These are phyloP conservation scores for Alnus glutinosa DNA, from an alignment of 306 rosid species.

Conservation along the genomic window DNA sequence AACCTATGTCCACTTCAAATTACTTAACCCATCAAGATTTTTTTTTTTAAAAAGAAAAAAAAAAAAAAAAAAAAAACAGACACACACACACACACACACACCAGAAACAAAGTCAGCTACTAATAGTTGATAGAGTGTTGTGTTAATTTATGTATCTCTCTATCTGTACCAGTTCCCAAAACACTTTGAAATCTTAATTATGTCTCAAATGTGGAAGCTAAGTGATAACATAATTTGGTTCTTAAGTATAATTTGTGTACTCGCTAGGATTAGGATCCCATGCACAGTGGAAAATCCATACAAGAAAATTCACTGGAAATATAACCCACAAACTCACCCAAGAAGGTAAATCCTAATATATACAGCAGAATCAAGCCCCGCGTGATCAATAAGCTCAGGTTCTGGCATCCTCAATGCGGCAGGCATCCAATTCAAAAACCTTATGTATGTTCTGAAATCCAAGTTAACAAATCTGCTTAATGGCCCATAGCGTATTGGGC, in stretches of 20 bases:
- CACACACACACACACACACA: no score
- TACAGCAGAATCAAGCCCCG: constrained; percentile 88
- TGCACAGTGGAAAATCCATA: background rate
- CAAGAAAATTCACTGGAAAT: constrained; percentile 1
- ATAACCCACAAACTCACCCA: constrained; percentile 54
- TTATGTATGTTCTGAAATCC: constrained; percentile 53
- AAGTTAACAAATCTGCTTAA: constrained; percentile 66
- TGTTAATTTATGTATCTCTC: background rate
- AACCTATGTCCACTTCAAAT: background rate
- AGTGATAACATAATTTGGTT: background rate
- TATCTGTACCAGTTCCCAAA: background rate
- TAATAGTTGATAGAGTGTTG: no score
- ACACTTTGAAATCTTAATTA: background rate
- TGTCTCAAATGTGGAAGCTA: background rate
- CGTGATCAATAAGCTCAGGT: constrained; percentile 84
- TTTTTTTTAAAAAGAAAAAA: no score
- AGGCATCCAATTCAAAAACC: constrained; percentile 91
- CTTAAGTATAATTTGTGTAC: background rate
- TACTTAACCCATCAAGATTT: background rate
- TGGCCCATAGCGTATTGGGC: constrained; percentile 52
- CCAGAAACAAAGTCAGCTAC: background rate
- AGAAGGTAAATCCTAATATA: constrained; percentile 78
- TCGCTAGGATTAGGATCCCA: background rate
- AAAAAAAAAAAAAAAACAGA: no score
- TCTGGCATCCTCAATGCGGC: constrained; percentile 93